Evolutionary conservation across 225 moss, liverwort and hornwort species (phyloP).

Genomic region (Physcomitrium patens): DNA sequence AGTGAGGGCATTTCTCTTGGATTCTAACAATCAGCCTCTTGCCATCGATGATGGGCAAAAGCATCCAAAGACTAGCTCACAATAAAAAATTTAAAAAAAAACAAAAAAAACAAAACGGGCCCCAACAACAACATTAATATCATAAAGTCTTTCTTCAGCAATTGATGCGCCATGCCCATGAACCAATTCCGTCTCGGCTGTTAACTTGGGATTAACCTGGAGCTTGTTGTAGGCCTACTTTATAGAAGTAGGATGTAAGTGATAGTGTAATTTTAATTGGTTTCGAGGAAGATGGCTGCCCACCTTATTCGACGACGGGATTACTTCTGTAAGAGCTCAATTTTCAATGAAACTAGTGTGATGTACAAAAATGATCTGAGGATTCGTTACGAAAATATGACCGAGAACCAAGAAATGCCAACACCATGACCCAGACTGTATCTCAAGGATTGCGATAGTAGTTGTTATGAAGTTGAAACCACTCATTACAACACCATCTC

Average conservation of each 20-base stretch:
- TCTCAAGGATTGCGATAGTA: constrained; percentile 20
- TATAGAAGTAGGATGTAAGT: constrained; percentile 2
- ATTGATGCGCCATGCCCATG: constrained; percentile 31
- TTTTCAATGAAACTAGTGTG: too few species aligned
- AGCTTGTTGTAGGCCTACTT: constrained; percentile 16
- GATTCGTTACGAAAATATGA: neutral
- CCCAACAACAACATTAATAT: constrained; percentile 38
- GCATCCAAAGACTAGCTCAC: constrained; percentile 36
- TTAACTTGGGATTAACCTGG: neutral
- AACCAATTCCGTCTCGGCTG: constrained; percentile 2
- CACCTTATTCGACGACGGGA: neutral
- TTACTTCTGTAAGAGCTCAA: neutral
- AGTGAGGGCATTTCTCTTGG: constrained; percentile 23
- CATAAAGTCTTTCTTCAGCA: constrained; percentile 41
- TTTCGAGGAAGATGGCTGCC: constrained; percentile 11
- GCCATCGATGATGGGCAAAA: constrained; percentile 29
- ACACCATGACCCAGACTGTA: constrained; percentile 3
- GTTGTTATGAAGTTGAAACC: constrained; percentile 9
- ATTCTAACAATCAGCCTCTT: constrained; percentile 22
- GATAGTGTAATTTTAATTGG: constrained; percentile 21
- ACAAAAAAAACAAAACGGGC: too few species aligned
- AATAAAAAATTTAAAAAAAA: too few species aligned
- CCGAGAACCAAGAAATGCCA: constrained; percentile 25
- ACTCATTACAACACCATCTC: constrained; percentile 7
- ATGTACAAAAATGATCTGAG: neutral